Percentiles rank a stretch among this genome's conserved stretches.
Conservation (phyloP, 495 filamentous ascomycete genomes). For the Neurospora sp. region DNA sequence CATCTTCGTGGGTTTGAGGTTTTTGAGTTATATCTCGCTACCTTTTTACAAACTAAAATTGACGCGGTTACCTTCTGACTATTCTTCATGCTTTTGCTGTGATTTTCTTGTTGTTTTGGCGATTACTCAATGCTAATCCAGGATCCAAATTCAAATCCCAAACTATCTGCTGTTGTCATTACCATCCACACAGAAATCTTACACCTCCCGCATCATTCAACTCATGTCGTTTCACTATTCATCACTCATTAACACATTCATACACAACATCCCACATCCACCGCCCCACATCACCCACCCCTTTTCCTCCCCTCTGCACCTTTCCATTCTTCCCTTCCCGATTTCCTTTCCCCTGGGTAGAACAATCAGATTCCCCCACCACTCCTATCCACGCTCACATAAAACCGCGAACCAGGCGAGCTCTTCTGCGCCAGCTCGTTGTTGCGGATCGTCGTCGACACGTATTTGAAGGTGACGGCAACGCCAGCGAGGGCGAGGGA, state of each 20-base stretch:
- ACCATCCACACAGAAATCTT: not conserved
- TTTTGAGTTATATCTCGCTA: not conserved
- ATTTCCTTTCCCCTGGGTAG: not conserved
- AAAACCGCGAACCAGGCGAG: conserved; percentile 19
- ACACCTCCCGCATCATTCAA: not conserved
- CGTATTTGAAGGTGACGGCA: conserved; percentile 23
- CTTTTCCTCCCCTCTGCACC: no score
- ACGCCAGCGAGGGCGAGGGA: conserved; percentile 20
- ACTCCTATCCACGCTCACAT: conserved; percentile 40
- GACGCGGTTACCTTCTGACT: not conserved
- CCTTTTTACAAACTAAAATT: not conserved
- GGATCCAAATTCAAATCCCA: not conserved
- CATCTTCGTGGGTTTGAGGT: not conserved
- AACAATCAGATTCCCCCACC: conserved; percentile 30
- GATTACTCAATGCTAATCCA: not conserved
- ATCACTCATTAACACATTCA: not conserved
- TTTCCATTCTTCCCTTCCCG: not conserved
- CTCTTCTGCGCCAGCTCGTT: conserved; percentile 34
- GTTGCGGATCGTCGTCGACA: conserved; percentile 19
- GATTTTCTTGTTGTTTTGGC: not conserved
- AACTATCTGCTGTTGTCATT: not conserved
- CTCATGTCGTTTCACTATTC: not conserved
- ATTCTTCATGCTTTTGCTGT: not conserved
- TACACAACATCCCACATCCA: not conserved
- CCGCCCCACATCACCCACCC: no score